A percentile compares a stretch with the other conserved stretches of the same genome.
Evolutionary conservation across 768 basidiomycete genomes (phyloP).

Genomic region (Kwoniella sp.): DNA sequence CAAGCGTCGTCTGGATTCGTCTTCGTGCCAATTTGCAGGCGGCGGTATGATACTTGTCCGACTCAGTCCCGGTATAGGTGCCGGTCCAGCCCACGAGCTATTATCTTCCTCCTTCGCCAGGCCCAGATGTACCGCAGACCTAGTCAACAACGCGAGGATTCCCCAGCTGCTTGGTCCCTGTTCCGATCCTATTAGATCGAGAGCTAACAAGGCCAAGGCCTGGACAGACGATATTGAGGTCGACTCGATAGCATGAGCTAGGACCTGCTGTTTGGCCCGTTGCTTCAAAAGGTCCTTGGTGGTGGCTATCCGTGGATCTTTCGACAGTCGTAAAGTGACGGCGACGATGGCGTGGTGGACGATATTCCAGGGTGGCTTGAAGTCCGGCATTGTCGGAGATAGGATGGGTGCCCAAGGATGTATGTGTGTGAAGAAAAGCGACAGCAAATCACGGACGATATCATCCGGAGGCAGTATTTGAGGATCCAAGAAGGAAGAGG

Average conservation of each 20-base stretch:
- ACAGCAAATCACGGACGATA: slow-evolving; percentile 51
- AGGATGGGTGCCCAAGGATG: slow-evolving; percentile 55
- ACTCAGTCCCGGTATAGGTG: slow-evolving; percentile 44
- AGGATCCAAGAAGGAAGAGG: slow-evolving; percentile 45
- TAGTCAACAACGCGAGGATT: slow-evolving; percentile 52
- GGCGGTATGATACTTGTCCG: slow-evolving; percentile 53
- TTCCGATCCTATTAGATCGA: slow-evolving; percentile 56
- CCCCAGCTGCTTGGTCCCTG: slow-evolving; percentile 55
- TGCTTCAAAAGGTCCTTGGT: slow-evolving; percentile 39
- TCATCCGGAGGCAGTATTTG: slow-evolving; percentile 51
- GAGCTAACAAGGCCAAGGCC: slow-evolving; percentile 53
- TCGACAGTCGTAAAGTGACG: slow-evolving; percentile 50
- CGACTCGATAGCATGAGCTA: slow-evolving; percentile 53
- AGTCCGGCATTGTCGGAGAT: slow-evolving; percentile 37
- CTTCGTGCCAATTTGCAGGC: slow-evolving; percentile 51
- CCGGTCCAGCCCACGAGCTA: slow-evolving; percentile 19
- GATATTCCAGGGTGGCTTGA: slow-evolving; percentile 49
- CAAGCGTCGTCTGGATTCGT: slow-evolving; percentile 52
- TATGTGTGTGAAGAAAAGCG: slow-evolving; percentile 49
- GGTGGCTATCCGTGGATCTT: slow-evolving; percentile 37
- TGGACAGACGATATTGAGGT: slow-evolving; percentile 53
- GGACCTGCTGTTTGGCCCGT: slow-evolving; percentile 52
- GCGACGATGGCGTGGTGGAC: slow-evolving; percentile 56
- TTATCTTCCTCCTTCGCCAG: slow-evolving; percentile 46
- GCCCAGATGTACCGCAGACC: slow-evolving; percentile 53